These are phyloP conservation scores for Cucumis hystrix DNA, from an alignment of 306 rosid species.

Conservation along the genomic window DNA sequence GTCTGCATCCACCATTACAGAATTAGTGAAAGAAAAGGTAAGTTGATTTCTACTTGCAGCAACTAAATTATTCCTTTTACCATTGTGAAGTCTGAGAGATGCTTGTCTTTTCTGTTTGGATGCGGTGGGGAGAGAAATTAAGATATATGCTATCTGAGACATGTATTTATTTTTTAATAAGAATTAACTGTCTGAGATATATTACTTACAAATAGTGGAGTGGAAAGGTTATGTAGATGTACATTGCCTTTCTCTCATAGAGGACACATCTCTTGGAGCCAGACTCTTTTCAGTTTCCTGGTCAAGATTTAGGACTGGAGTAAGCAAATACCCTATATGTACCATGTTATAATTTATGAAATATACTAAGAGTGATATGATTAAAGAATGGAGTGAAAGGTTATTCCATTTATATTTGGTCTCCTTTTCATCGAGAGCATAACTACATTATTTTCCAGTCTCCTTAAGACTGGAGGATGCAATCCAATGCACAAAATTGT, in stretches of 20 bases:
- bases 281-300: not conserved
- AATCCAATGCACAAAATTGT: not conserved
- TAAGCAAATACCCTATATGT: not conserved
- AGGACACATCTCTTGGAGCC: not conserved
- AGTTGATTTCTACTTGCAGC: not conserved
- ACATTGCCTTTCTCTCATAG: not conserved
- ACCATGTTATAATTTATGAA: not conserved
- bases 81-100: not conserved
- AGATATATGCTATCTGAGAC: not conserved
- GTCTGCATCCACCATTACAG: slow-evolving; percentile 66
- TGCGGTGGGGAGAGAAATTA: not conserved
- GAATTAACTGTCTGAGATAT: not conserved
- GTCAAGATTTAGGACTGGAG: not conserved
- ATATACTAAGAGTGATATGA: not conserved
- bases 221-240: not conserved
- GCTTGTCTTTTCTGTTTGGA: not conserved
- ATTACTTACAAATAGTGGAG: not conserved
- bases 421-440: not conserved
- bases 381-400: not conserved
- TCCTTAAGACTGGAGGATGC: not conserved
- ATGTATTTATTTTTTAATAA: not conserved
- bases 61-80: not conserved
- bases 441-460: not conserved
- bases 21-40: slow-evolving; percentile 78
- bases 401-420: not conserved